Evolutionary conservation across 2,329 filamentous ascomycete genomes (phyloP).

Genomic region (Colletotrichum filicis): DNA sequence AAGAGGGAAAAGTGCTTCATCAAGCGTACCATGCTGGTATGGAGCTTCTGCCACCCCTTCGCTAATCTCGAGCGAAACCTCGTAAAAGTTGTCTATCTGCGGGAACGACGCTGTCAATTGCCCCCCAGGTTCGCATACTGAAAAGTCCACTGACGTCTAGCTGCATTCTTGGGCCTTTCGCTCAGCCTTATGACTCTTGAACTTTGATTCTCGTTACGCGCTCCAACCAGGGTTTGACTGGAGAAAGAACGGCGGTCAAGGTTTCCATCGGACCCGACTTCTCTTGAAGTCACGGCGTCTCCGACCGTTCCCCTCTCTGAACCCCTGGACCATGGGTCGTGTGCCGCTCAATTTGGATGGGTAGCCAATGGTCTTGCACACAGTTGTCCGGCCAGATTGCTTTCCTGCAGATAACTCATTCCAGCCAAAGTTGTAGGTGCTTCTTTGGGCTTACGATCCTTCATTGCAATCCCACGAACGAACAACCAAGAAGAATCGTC

Average conservation of each 20-base stretch:
- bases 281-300: slow-evolving; percentile 3
- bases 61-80: slow-evolving; percentile 22
- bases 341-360: background rate
- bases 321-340: background rate
- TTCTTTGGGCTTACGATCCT: background rate
- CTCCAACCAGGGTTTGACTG: background rate
- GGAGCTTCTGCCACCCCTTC: slow-evolving; percentile 24
- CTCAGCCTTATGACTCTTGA: slow-evolving; percentile 13
- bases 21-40: slow-evolving; percentile 2
- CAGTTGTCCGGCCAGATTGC: background rate
- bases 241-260: background rate
- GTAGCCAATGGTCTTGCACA: background rate
- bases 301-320: slow-evolving; percentile 8
- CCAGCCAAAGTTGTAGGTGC: background rate
- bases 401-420: too few relatives aligned
- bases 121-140: background rate
- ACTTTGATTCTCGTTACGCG: background rate
- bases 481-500: too few relatives aligned
- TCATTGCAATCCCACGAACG: background rate
- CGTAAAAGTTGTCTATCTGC: slow-evolving; percentile 6
- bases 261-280: background rate
- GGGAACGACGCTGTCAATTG: background rate
- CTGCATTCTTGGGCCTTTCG: background rate
- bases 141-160: background rate
- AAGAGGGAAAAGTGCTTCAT: background rate